Evolutionary conservation across 768 basidiomycete genomes (phyloP).

Genomic region (Russula virescens): DNA sequence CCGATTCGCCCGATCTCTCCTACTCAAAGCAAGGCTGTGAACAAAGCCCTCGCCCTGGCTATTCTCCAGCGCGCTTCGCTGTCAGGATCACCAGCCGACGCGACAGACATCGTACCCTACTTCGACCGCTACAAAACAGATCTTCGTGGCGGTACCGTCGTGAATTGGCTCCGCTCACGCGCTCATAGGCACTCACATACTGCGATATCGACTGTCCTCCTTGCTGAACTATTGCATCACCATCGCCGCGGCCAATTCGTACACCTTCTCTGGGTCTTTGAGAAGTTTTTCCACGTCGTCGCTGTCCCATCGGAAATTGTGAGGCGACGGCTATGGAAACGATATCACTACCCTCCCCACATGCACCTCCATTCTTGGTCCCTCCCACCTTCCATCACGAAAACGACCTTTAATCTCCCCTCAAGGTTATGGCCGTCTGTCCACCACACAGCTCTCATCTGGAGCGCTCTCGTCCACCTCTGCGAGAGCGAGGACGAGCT

Average conservation of each 20-base stretch:
- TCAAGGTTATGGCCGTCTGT: conserved; percentile 32
- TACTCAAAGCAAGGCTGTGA: background rate
- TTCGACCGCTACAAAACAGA: conserved; percentile 19
- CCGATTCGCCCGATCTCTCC: conserved; percentile 3
- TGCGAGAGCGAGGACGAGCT: conserved; percentile 25
- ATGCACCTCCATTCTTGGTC: background rate
- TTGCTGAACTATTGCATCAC: conserved; percentile 30
- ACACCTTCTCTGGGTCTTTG: conserved; percentile 35
- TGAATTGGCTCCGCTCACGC: conserved; percentile 8
- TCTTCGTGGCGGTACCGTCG: background rate
- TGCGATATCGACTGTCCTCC: conserved; percentile 11
- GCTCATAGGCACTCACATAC: conserved; percentile 10
- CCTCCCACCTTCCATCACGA: conserved; percentile 32
- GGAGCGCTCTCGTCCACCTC: conserved; percentile 31
- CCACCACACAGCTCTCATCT: conserved; percentile 34
- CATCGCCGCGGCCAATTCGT: conserved; percentile 5
- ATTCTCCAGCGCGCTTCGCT: conserved; percentile 1
- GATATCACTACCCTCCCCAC: conserved; percentile 4
- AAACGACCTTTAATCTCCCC: conserved; percentile 14
- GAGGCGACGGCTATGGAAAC: background rate
- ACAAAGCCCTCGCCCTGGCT: conserved; percentile 3
- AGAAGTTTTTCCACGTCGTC: conserved; percentile 44
- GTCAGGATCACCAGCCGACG: background rate
- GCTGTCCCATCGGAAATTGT: conserved; percentile 42
- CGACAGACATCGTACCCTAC: conserved; percentile 18